Evolutionary conservation across 2,329 filamentous ascomycete genomes (phyloP).

Genomic region (Paraphoma sp.): DNA sequence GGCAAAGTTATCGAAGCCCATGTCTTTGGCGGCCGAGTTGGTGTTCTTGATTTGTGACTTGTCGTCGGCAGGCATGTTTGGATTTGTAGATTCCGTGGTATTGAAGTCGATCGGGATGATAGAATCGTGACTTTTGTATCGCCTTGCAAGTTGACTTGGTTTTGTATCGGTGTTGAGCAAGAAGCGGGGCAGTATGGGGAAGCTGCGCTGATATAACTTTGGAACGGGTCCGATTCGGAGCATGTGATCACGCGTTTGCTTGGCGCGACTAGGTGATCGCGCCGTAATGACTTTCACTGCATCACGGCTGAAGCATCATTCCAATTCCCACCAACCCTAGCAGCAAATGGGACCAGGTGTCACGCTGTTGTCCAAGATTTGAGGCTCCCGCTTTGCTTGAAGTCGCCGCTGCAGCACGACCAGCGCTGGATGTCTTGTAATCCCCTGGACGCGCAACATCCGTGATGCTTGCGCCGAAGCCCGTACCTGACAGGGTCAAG

Average conservation of each 20-base stretch:
- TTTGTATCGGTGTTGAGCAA: no score
- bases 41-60: constrained; percentile 11
- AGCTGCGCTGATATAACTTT: no score
- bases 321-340: background rate
- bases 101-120: background rate
- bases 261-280: background rate
- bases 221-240: no score
- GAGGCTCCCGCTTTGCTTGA: constrained; percentile 10
- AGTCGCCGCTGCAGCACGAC: constrained; percentile 8
- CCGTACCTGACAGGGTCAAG: constrained; percentile 24
- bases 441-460: constrained; percentile 7
- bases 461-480: constrained; percentile 30
- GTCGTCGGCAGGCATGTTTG: background rate
- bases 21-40: constrained; percentile 17
- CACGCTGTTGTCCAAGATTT: background rate
- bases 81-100: background rate
- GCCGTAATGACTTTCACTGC: background rate
- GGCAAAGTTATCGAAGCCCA: constrained; percentile 18
- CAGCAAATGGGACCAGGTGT: background rate
- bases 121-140: no score
- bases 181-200: no score
- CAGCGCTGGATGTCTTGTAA: background rate
- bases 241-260: background rate
- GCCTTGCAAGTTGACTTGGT: no score
- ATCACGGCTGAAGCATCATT: background rate